Base-by-base conservation (phyloP, 2,329 filamentous ascomycete genomes). In the Neofusicoccum ribis region DNA sequence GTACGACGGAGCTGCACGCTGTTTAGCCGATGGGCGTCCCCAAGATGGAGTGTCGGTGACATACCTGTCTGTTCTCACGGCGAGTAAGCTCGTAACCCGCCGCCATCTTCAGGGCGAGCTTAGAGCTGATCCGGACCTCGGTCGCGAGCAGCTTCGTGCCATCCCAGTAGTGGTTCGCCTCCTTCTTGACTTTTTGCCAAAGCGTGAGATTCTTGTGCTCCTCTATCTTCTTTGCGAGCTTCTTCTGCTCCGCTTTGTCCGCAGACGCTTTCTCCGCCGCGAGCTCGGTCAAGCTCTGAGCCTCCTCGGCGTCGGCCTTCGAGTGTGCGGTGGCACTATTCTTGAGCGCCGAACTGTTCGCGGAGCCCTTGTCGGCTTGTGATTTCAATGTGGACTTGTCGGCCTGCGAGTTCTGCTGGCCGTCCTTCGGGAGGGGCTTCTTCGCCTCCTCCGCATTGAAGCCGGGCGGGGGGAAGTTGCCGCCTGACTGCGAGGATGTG, bases 31-130 rank as follows among this genome's bases (percentile, higher is more conserved):
- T 49, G 36, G 9, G n/a, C 7, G 14, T 12, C 3, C 7, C 23
- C 11, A 3, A 23, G 6, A 15, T 72, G 27, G 7, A 20, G 49
- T 44, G 50, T 31, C 65, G 6, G 23, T 11, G 44, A 23, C 63
- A 7, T 70, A 87, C 85, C 80, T 98, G 95, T 74, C 93, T 88
- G 80, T 95, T 88, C 82, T 99, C 95, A 81, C 95, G 88, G 69
- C 95, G 89, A 66, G 91, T 97, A 69, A 99, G 87, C 79, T 99
- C 95, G 80, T 99, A 99, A 7, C 95, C 95, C 66, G 92, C 93
- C 14, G 93, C 93, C 95, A 99, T 99, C 83, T 97, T 98, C 77
- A 97, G 79, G 5, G 93, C 95, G 70, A 99, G 82, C 68, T 90
- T 90, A 67, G 91, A 92, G 78, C 94, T 98, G 77, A 99, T 99